Evolutionary conservation across 2,329 filamentous ascomycete genomes (phyloP).

Genomic region (Fusarium sp.): DNA sequence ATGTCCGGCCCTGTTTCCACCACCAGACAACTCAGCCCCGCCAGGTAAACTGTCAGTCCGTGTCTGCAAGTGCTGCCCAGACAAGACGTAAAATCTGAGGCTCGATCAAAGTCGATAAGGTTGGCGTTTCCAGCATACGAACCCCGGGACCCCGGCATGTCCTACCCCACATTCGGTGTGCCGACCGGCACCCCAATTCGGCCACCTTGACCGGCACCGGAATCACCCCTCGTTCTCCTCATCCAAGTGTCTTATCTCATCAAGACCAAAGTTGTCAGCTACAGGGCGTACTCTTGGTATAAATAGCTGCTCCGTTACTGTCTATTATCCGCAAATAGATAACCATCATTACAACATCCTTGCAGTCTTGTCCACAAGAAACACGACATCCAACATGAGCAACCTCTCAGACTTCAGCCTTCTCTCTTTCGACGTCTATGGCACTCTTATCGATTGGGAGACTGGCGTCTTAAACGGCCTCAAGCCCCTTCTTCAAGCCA

Average conservation of each 20-base stretch:
- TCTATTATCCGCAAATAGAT: neutral
- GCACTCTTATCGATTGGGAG: conserved; percentile 87
- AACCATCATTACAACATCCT: neutral
- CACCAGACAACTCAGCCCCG: neutral
- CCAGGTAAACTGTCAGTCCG: neutral
- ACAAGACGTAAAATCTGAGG: neutral
- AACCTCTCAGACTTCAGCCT: conserved; percentile 52
- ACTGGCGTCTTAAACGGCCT: conserved; percentile 72
- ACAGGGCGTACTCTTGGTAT: conserved; percentile 28
- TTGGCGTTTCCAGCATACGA: neutral
- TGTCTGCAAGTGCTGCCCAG: neutral
- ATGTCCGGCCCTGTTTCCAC: neutral
- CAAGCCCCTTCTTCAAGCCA: conserved; percentile 61
- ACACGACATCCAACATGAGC: conserved; percentile 28
- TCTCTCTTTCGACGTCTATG: conserved; percentile 85
- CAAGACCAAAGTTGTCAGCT: conserved; percentile 20
- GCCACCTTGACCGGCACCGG: conserved; percentile 24
- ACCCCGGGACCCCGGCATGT: conserved; percentile 11
- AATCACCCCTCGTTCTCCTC: conserved; percentile 9
- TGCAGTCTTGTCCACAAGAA: neutral
- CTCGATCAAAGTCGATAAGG: neutral
- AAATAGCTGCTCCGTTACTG: conserved; percentile 1
- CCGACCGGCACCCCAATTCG: conserved; percentile 27
- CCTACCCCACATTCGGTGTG: conserved; percentile 28
- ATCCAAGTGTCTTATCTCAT: conserved; percentile 17